phyloP scores from a whole-genome alignment of 1,284 basidiomycete species.

The Rugosomyces carneus region DNA sequence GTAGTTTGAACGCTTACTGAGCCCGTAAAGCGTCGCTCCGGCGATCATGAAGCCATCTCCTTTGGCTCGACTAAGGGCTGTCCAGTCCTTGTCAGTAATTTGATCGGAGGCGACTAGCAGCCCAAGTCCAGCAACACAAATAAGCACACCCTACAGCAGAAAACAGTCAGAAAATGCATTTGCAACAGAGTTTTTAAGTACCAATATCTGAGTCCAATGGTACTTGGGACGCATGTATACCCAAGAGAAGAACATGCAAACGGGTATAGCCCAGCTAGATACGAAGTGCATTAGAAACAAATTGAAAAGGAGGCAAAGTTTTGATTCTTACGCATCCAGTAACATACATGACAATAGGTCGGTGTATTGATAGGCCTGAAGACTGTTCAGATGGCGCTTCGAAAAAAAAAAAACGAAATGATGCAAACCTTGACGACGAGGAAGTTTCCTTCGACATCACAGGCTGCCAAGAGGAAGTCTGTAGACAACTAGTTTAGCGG shows the following conservation, averaged over 20 bases:
- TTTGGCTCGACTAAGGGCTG: constrained; percentile 59
- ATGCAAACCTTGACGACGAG: constrained; percentile 62
- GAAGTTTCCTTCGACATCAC: constrained; percentile 83
- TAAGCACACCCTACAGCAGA: constrained; percentile 51
- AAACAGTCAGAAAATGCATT: background rate
- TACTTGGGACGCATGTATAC: constrained; percentile 75
- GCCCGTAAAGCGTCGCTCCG: constrained; percentile 79
- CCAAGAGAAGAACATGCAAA: constrained; percentile 78
- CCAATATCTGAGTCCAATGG: constrained; percentile 76
- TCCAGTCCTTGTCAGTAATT: constrained; percentile 64
- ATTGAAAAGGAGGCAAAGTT: background rate
- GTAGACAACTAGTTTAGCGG: constrained; percentile 2
- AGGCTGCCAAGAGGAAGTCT: constrained; percentile 74
- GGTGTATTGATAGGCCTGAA: constrained; percentile 80
- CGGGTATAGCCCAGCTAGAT: constrained; percentile 76
- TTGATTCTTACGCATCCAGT: constrained; percentile 63
- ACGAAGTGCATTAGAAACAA: constrained; percentile 11
- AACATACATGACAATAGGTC: constrained; percentile 83
- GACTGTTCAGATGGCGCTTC: constrained; percentile 1
- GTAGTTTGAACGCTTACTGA: constrained; percentile 46
- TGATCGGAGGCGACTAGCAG: constrained; percentile 71
- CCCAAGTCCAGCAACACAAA: constrained; percentile 73
- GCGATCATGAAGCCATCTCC: constrained; percentile 86
- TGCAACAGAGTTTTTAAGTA: constrained; percentile 25
- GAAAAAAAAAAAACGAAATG: background rate